Percentiles rank a stretch among this genome's conserved stretches.
Evolutionary conservation across 805 yeast genomes (phyloP).

Genomic region (Metschnikowia bowlesiae): DNA sequence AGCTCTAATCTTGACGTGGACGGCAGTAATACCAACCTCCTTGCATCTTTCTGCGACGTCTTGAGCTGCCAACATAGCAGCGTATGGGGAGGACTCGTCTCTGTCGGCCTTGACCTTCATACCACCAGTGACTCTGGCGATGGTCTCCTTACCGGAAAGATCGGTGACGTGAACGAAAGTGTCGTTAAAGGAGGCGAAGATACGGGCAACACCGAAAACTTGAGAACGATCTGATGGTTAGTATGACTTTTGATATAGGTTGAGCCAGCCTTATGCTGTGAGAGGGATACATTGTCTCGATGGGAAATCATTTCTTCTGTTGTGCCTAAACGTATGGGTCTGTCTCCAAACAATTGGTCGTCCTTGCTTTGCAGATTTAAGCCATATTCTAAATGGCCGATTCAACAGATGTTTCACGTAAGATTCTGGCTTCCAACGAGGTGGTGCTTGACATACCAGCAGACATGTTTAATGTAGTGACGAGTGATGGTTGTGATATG

Average conservation of each 20-base stretch:
- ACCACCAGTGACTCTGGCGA: conserved; percentile 99
- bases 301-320: too few species aligned
- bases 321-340: too few species aligned
- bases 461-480: conserved; percentile 18
- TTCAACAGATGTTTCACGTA: neutral
- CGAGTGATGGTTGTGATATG: conserved; percentile 14
- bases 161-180: conserved; percentile 99
- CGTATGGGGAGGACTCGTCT: conserved; percentile 99
- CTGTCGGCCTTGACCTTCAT: conserved; percentile 99
- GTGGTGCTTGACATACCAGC: conserved; percentile 17
- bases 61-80: conserved; percentile 99
- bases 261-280: neutral
- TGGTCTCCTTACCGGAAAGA: conserved; percentile 99
- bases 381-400: neutral
- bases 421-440: neutral
- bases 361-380: too few species aligned
- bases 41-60: conserved; percentile 98
- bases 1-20: conserved; percentile 99
- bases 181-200: conserved; percentile 99
- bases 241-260: neutral
- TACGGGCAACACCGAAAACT: conserved; percentile 99
- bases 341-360: too few species aligned
- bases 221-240: conserved; percentile 70
- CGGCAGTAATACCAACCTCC: conserved; percentile 99
- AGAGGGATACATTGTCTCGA: too few species aligned